Conservation (phyloP, 75 land plant species). For the Selaginella tamariscina region DNA sequence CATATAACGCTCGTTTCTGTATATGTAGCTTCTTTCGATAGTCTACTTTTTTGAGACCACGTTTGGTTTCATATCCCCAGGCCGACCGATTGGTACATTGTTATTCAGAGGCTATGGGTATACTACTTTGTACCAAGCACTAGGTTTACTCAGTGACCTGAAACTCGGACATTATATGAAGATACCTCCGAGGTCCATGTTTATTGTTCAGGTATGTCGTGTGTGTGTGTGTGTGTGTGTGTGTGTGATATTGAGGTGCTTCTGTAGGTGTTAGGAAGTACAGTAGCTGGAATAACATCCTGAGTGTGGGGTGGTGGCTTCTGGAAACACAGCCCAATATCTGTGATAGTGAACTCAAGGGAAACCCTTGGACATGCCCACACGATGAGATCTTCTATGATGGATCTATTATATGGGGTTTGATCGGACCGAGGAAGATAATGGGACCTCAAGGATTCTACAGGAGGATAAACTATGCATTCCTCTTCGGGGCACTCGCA, state of each 20-base stretch:
- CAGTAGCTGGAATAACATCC: not conserved
- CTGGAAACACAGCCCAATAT: not conserved
- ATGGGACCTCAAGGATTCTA: not conserved
- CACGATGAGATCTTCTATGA: not conserved
- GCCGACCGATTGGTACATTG: not conserved
- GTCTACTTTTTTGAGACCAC: not conserved
- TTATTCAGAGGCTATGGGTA: not conserved
- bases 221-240: not conserved
- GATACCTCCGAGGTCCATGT: conserved; percentile 9
- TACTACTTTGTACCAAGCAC: not conserved
- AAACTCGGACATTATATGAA: conserved; percentile 8
- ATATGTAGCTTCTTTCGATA: no score
- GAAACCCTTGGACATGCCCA: conserved; percentile 5
- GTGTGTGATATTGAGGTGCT: not conserved
- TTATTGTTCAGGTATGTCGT: not conserved
- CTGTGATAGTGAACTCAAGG: not conserved
- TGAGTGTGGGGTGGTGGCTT: not conserved
- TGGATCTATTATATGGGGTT: not conserved
- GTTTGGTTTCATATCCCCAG: not conserved
- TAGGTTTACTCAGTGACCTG: conserved; percentile 1
- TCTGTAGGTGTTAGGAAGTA: not conserved
- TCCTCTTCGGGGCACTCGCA: not conserved
- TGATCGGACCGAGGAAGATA: not conserved
- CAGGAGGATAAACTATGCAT: not conserved
- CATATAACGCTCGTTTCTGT: no score